Conservation (phyloP, 768 basidiomycete species). For the Russula ochroleuca region DNA sequence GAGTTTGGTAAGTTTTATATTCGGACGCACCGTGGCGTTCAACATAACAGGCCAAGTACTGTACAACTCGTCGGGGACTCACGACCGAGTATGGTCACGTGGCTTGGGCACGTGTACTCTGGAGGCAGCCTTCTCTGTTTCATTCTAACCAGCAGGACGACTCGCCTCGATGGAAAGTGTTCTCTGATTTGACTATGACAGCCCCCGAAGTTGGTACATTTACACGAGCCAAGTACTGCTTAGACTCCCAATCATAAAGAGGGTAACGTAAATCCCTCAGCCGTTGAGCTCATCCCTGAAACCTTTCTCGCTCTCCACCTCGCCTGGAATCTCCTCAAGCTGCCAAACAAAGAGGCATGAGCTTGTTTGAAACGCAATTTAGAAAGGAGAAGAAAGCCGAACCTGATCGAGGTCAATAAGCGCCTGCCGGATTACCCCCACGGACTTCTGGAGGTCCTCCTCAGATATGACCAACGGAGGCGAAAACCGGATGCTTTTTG, state of each 20-base stretch:
- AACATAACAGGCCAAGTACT: background rate
- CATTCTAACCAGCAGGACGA: background rate
- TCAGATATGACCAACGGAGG: slow-evolving; percentile 95
- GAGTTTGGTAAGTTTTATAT: background rate
- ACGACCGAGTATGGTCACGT: background rate
- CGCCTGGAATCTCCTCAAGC: slow-evolving; percentile 61
- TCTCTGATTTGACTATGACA: background rate
- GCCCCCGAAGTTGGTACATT: background rate
- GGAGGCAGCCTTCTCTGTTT: background rate
- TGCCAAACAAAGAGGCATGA: slow-evolving; percentile 29
- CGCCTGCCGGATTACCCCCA: slow-evolving; percentile 71
- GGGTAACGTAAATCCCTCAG: slow-evolving; percentile 21
- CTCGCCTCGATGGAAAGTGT: background rate
- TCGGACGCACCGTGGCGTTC: too few species aligned
- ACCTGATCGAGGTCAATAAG: slow-evolving; percentile 79
- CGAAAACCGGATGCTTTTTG: slow-evolving; percentile 83
- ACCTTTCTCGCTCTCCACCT: slow-evolving; percentile 57
- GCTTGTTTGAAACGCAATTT: slow-evolving; percentile 29
- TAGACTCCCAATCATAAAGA: too few species aligned
- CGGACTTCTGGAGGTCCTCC: slow-evolving; percentile 69
- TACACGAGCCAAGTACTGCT: background rate
- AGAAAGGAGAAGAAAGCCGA: slow-evolving; percentile 23
- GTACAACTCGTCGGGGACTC: background rate
- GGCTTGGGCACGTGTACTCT: background rate
- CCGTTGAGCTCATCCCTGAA: slow-evolving; percentile 41